Base-by-base conservation (phyloP, 2,329 filamentous ascomycete genomes). In the Sclerotinia minor region DNA sequence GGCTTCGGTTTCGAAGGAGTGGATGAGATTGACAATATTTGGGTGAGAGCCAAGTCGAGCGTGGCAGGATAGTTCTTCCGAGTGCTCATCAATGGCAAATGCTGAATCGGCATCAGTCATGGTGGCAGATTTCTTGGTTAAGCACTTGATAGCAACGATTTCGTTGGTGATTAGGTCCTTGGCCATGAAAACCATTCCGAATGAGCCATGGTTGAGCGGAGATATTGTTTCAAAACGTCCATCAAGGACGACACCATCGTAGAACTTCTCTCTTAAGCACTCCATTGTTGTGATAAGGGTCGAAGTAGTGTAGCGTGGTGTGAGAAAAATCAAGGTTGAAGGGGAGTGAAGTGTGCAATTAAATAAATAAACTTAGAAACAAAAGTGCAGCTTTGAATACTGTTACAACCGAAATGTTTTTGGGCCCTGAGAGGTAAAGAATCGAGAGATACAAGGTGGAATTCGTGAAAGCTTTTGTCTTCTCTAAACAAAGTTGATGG, bases 141-240 rank as follows among this genome's bases (percentile, higher is more conserved):
- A 83, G 79, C 94, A 97, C 82, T 99, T 99, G 85, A 99, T 91
- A 71, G 95, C 95, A 74, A 99, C 95, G 69, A 87, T 85, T 69
- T 95, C 84, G 74, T 89, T 87, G 69, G 91, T 96, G 72, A 84
- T 78, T 72, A 89, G 83, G 79, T 99, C 93, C 78, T 85, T 90
- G 69, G 94, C 95, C 81, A 93, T 89, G 81, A 97, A 97, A 75
- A 99, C 95, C 92, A 98, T 96, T 78, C 95, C 95, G 77, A 98
- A 99, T 67, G 95, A 98, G 75, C 95, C 95, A 85, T 97, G 93
- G 79, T 99, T 99, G 82, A 99, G 90, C 68, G 95, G 94, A 73
- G 94, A 92, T 77, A 97, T 85, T 67, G 94, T 96, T 81, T 91
- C 85, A 80, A 95, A 99, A 73, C 95, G 94, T 79, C 92, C 93